Percentiles rank a stretch among this genome's conserved stretches.
phyloP scores from a whole-genome alignment of 2,329 filamentous ascomycete genomes.

The Pseudocercospora pini-densiflorae region DNA sequence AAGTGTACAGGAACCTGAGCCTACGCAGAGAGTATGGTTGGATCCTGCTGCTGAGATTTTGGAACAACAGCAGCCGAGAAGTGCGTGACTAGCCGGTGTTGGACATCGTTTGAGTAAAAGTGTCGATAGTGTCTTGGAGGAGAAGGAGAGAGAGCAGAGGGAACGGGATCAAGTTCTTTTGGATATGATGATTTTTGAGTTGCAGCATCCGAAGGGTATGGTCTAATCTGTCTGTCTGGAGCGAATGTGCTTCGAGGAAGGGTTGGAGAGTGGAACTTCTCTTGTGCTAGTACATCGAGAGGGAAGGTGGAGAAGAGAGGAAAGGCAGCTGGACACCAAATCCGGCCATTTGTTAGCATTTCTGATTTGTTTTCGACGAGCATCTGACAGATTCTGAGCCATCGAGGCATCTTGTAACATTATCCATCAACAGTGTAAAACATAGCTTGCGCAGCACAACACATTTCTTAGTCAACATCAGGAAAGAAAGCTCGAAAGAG shows the following conservation, averaged over 20 bases:
- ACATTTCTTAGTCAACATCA: not conserved
- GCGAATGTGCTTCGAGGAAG: not conserved
- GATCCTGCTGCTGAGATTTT: not conserved
- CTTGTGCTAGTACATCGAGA: no score
- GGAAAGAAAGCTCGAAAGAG: not conserved
- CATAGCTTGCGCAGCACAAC: not conserved
- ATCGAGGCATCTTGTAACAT: not conserved
- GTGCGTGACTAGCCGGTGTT: not conserved
- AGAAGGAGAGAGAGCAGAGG: not conserved
- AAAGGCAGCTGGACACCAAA: not conserved
- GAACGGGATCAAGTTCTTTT: not conserved
- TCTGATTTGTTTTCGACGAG: not conserved
- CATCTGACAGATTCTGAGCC: not conserved
- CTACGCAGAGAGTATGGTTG: not conserved
- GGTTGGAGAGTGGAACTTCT: no score
- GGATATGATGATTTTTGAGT: conserved; percentile 8
- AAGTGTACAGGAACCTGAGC: not conserved
- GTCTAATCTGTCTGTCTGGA: not conserved
- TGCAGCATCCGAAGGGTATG: conserved; percentile 5
- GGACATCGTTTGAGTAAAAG: not conserved
- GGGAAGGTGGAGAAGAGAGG: no score
- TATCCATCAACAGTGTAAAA: not conserved
- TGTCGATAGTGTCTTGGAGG: not conserved
- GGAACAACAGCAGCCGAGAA: not conserved
- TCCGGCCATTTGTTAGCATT: not conserved